These are phyloP conservation scores for Tremella mesenterica DNA, from an alignment of 768 basidiomycete genomes.

Conservation along the genomic window DNA sequence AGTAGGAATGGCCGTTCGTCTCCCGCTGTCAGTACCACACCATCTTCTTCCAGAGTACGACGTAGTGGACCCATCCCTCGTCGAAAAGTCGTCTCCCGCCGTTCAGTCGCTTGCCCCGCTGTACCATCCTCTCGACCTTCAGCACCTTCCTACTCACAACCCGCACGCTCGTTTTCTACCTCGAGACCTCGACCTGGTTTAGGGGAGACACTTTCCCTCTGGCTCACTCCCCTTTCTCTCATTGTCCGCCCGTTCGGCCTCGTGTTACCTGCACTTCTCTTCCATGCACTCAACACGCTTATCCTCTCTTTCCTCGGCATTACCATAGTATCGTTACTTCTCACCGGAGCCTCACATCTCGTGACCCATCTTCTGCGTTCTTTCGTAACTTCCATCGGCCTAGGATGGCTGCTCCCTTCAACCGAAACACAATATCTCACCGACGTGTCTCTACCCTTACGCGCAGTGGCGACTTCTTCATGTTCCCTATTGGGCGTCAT, in stretches of 20 bases:
- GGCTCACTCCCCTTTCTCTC: neutral
- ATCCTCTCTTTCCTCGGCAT: neutral
- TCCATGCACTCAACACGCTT: neutral
- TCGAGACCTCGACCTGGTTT: no score
- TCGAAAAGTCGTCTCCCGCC: no score
- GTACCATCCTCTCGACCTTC: no score
- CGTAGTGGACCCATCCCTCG: no score
- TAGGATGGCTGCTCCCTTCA: neutral
- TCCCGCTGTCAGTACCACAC: no score
- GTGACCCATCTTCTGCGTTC: neutral
- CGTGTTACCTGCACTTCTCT: neutral
- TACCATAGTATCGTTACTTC: neutral
- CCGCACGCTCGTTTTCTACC: no score
- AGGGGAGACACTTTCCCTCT: neutral
- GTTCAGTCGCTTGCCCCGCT: no score
- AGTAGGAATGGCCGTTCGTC: no score
- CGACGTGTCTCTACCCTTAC: conserved; percentile 7
- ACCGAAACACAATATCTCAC: neutral
- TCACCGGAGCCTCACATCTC: neutral
- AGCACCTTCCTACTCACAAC: no score
- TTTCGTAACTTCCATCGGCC: neutral
- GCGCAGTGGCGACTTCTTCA: conserved; percentile 10
- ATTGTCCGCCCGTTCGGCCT: neutral
- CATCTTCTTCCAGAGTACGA: no score
- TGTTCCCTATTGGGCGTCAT: conserved; percentile 9